Evolutionary conservation across 1,284 basidiomycete genomes (phyloP).

Genomic region (Inonotus hispidus): DNA sequence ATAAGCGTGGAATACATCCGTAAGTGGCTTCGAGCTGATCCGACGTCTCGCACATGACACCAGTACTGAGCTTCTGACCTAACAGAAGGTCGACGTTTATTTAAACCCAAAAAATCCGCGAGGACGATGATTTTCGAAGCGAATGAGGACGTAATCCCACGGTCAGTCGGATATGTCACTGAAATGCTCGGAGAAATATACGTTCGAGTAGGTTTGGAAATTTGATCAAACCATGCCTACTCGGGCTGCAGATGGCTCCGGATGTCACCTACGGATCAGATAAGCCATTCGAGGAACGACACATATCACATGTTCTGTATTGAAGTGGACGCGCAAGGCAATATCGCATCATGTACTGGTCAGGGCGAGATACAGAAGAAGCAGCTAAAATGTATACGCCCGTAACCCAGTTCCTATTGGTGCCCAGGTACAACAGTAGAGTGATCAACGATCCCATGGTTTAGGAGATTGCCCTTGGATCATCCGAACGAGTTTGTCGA

Average conservation of each 20-base stretch:
- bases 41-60: neutral
- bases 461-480: too few relatives aligned
- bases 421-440: too few relatives aligned
- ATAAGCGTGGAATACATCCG: neutral
- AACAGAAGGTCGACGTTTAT: neutral
- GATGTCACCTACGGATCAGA: too few relatives aligned
- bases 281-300: neutral
- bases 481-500: too few relatives aligned
- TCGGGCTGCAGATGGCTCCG: too few relatives aligned
- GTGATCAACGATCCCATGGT: too few relatives aligned
- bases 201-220: neutral
- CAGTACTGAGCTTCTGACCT: neutral
- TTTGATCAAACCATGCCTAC: too few relatives aligned
- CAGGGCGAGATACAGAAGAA: neutral
- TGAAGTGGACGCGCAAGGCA: neutral
- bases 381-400: neutral
- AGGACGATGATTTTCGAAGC: neutral
- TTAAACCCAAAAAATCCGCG: too few relatives aligned
- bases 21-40: neutral
- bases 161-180: neutral
- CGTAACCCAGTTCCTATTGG: too few relatives aligned
- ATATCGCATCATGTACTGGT: neutral
- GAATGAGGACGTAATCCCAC: neutral
- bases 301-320: neutral
- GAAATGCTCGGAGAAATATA: neutral